Conservation (phyloP, 495 filamentous ascomycete genomes). For the Entonaema liquescens region DNA sequence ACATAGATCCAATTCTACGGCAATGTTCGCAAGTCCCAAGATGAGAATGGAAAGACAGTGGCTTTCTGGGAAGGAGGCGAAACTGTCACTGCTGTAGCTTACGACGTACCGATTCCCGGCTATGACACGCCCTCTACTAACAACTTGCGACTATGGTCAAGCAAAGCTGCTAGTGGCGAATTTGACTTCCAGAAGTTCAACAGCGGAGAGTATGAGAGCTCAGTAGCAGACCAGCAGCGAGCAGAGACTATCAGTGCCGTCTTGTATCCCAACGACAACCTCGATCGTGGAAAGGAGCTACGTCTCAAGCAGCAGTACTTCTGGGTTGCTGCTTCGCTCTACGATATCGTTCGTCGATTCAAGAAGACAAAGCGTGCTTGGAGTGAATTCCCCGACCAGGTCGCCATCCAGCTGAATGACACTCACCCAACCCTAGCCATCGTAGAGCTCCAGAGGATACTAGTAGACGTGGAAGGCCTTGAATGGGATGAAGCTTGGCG, state of each 20-base stretch:
- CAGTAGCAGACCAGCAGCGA: conserved; percentile 92
- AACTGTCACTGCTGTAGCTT: conserved; percentile 90
- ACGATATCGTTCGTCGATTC: conserved; percentile 95
- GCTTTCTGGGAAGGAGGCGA: conserved; percentile 91
- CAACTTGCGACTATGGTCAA: conserved; percentile 95
- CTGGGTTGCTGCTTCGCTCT: conserved; percentile 96
- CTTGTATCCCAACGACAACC: conserved; percentile 96
- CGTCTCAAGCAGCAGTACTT: conserved; percentile 99
- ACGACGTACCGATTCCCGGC: conserved; percentile 94
- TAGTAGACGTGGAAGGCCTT: conserved; percentile 87
- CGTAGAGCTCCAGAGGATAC: conserved; percentile 91
- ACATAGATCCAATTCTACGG: conserved; percentile 90
- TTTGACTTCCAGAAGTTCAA: conserved; percentile 99
- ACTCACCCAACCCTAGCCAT: conserved; percentile 97
- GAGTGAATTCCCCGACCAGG: conserved; percentile 91
- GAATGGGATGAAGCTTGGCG: conserved; percentile 94
- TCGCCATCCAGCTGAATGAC: conserved; percentile 98
- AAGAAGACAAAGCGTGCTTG: conserved; percentile 94
- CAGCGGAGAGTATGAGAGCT: conserved; percentile 95
- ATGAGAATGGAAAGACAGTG: conserved; percentile 77
- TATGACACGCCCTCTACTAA: conserved; percentile 91
- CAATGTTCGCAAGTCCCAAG: conserved; percentile 71
- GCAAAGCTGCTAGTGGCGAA: conserved; percentile 94
- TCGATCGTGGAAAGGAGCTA: conserved; percentile 95
- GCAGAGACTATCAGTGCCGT: conserved; percentile 98